These are phyloP conservation scores for Neurospora sp. DNA, from an alignment of 495 filamentous ascomycete genomes.

Conservation along the genomic window DNA sequence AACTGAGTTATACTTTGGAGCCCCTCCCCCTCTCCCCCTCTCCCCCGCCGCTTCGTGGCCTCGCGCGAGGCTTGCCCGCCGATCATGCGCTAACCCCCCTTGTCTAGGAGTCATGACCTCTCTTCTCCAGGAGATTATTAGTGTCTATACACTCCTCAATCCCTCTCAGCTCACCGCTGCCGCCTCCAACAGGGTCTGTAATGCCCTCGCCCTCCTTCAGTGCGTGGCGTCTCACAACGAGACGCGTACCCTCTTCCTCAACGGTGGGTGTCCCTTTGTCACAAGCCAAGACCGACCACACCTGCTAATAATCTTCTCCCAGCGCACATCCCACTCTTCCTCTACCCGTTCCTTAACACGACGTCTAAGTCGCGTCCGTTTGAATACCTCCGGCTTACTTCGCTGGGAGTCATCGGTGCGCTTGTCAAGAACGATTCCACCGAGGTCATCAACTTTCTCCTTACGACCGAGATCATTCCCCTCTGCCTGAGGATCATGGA, in stretches of 20 bases:
- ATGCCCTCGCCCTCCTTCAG: constrained; percentile 90
- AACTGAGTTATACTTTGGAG: background rate
- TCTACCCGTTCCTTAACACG: constrained; percentile 98
- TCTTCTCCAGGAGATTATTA: constrained; percentile 95
- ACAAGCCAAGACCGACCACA: background rate
- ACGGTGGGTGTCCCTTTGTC: constrained; percentile 48
- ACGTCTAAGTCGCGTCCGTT: constrained; percentile 97
- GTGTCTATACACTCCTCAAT: constrained; percentile 92
- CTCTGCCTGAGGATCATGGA: constrained; percentile 99
- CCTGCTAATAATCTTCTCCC: constrained; percentile 8
- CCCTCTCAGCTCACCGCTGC: constrained; percentile 94
- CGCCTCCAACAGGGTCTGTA: constrained; percentile 94
- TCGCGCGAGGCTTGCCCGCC: constrained; percentile 4
- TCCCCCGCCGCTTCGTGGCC: constrained; percentile 2
- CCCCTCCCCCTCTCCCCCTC: background rate
- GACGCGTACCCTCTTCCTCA: constrained; percentile 83
- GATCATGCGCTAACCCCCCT: constrained; percentile 5
- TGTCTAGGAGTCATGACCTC: constrained; percentile 90
- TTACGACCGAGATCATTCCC: constrained; percentile 98
- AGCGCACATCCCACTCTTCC: constrained; percentile 98
- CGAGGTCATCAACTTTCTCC: constrained; percentile 97
- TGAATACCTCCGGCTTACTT: constrained; percentile 94
- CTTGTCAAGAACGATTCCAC: constrained; percentile 98
- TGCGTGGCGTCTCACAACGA: constrained; percentile 98
- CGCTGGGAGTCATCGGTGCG: constrained; percentile 94